Evolutionary conservation across 106 monocot genomes (phyloP).

Genomic region (Chionographis japonica): DNA sequence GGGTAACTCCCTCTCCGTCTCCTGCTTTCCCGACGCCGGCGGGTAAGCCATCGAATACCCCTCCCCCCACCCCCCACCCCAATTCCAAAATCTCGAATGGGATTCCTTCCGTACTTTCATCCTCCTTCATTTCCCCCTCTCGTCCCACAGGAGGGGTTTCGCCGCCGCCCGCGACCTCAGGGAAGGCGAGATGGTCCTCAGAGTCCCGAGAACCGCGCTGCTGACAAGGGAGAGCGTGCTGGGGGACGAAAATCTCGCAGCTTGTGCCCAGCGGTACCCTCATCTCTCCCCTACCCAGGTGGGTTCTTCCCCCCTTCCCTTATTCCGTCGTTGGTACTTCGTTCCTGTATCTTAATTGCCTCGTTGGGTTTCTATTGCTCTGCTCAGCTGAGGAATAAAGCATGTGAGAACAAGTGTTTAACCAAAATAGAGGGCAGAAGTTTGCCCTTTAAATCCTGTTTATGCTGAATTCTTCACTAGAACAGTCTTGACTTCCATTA

Average conservation of each 20-base stretch:
- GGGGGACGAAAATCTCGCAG: slow-evolving; percentile 38
- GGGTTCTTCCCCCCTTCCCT: neutral
- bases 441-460: no score
- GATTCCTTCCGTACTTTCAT: neutral
- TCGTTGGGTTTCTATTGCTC: neutral
- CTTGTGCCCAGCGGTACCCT: slow-evolving; percentile 26
- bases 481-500: no score
- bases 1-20: slow-evolving; percentile 53
- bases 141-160: slow-evolving; percentile 59
- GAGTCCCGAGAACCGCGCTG: slow-evolving; percentile 65
- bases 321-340: neutral
- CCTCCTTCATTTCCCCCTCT: neutral
- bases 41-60: slow-evolving; percentile 37
- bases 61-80: neutral
- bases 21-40: slow-evolving; percentile 69
- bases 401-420: no score
- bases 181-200: slow-evolving; percentile 64
- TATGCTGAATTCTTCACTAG: no score
- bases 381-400: no score
- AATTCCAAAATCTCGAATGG: neutral
- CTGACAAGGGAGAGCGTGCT: slow-evolving; percentile 59
- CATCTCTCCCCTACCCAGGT: slow-evolving; percentile 67
- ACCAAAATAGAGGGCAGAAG: no score
- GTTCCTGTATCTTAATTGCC: neutral
- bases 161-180: slow-evolving; percentile 58